These are phyloP conservation scores for Helotiales sp. DNA, from an alignment of 2,329 filamentous ascomycete genomes.

Conservation along the genomic window DNA sequence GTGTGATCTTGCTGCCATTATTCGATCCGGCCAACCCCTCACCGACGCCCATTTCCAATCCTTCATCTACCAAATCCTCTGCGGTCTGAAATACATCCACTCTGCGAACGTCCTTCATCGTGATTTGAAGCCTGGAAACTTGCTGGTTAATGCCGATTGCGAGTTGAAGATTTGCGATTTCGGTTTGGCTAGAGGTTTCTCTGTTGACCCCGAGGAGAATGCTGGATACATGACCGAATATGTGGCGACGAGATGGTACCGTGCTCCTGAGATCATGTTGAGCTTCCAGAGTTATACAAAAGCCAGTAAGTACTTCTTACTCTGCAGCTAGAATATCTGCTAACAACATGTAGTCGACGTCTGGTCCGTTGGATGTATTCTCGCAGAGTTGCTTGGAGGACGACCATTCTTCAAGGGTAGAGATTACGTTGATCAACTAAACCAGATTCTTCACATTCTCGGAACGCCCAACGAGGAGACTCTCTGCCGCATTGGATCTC, in stretches of 20 bases:
- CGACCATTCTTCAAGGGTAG: constrained; percentile 99
- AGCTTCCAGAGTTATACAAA: constrained; percentile 99
- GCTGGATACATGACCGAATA: constrained; percentile 99
- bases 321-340: neutral
- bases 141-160: constrained; percentile 97
- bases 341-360: constrained; percentile 77
- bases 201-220: constrained; percentile 95
- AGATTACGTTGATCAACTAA: constrained; percentile 98
- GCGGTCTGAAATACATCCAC: constrained; percentile 98
- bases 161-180: constrained; percentile 99
- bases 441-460: constrained; percentile 98
- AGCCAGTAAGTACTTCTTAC: constrained; percentile 76
- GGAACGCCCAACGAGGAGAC: constrained; percentile 97
- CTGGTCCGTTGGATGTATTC: constrained; percentile 98
- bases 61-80: constrained; percentile 99
- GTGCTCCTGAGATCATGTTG: constrained; percentile 98
- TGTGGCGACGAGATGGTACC: constrained; percentile 97
- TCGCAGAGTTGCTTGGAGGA: constrained; percentile 93
- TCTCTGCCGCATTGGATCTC: constrained; percentile 88
- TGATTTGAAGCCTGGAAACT: constrained; percentile 94
- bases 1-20: constrained; percentile 96
- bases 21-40: constrained; percentile 93
- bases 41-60: constrained; percentile 99
- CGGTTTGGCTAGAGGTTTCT: constrained; percentile 94
- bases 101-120: constrained; percentile 97